These are phyloP conservation scores for Penicillium aurantiogriseum DNA, from an alignment of 2,329 filamentous ascomycete genomes.

Conservation along the genomic window DNA sequence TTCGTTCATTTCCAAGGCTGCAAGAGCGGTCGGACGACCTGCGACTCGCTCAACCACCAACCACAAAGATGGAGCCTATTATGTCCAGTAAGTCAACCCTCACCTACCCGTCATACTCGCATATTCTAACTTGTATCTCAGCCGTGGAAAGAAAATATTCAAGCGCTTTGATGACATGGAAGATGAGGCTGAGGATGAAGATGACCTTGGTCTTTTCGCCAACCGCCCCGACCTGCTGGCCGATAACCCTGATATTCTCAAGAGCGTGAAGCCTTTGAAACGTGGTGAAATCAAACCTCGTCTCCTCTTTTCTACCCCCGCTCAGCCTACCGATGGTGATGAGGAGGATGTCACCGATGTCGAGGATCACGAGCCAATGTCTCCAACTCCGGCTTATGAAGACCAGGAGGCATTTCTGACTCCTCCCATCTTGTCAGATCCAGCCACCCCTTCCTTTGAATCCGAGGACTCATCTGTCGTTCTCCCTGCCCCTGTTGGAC, in stretches of 20 bases:
- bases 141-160: conserved; percentile 62
- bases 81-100: conserved; percentile 29
- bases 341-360: conserved; percentile 58
- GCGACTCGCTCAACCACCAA: conserved; percentile 5
- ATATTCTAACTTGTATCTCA: conserved; percentile 35
- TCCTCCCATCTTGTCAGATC: conserved; percentile 7
- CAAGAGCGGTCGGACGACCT: background rate
- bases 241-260: conserved; percentile 25
- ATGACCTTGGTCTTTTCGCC: conserved; percentile 44
- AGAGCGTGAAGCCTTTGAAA: conserved; percentile 51
- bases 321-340: conserved; percentile 30
- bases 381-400: conserved; percentile 8
- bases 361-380: conserved; percentile 38
- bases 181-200: conserved; percentile 43
- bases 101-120: conserved; percentile 1
- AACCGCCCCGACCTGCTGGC: conserved; percentile 39
- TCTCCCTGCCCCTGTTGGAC: background rate
- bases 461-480: background rate
- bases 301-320: conserved; percentile 54
- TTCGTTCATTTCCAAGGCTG: conserved; percentile 45
- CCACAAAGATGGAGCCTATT: conserved; percentile 2
- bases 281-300: conserved; percentile 60
- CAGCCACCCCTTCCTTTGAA: background rate
- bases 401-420: background rate
- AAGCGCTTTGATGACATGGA: conserved; percentile 51